Conservation (phyloP, 1,139 yeast species). For the Suzukiozyma palmioleophila region DNA sequence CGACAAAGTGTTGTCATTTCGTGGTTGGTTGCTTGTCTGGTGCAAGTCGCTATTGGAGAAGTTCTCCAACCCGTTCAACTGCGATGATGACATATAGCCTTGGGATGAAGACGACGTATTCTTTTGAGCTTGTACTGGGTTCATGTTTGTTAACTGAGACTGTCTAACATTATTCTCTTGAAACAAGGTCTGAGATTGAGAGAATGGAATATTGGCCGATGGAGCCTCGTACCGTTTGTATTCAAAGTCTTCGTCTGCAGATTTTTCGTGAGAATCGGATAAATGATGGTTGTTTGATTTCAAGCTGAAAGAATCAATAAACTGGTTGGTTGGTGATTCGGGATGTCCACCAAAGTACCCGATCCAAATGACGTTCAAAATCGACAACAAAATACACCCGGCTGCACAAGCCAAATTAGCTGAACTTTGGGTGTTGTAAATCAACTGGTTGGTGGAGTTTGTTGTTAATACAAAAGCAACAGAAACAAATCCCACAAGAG, state of each 20-base stretch:
- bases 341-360: conserved; percentile 83
- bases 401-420: conserved; percentile 83
- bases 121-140: conserved; percentile 10
- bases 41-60: conserved; percentile 25
- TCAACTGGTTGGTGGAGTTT: conserved; percentile 74
- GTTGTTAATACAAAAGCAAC: conserved; percentile 78
- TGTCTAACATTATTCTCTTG: conserved; percentile 36
- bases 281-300: conserved; percentile 24
- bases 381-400: conserved; percentile 79
- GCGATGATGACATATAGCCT: conserved; percentile 52
- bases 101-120: conserved; percentile 12
- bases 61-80: conserved; percentile 57
- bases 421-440: conserved; percentile 61
- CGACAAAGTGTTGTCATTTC: conserved; percentile 26
- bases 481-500: conserved; percentile 52
- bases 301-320: conserved; percentile 70
- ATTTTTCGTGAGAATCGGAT: conserved; percentile 10
- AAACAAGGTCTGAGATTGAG: conserved; percentile 16
- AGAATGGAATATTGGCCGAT: conserved; percentile 14
- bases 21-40: conserved; percentile 20
- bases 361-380: conserved; percentile 78
- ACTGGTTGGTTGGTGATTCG: conserved; percentile 73
- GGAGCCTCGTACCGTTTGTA: conserved; percentile 25
- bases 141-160: conserved; percentile 29
- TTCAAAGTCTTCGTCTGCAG: conserved; percentile 21